Evolutionary conservation across 805 yeast genomes (phyloP).

Genomic region (Huiozyma sinensis): DNA sequence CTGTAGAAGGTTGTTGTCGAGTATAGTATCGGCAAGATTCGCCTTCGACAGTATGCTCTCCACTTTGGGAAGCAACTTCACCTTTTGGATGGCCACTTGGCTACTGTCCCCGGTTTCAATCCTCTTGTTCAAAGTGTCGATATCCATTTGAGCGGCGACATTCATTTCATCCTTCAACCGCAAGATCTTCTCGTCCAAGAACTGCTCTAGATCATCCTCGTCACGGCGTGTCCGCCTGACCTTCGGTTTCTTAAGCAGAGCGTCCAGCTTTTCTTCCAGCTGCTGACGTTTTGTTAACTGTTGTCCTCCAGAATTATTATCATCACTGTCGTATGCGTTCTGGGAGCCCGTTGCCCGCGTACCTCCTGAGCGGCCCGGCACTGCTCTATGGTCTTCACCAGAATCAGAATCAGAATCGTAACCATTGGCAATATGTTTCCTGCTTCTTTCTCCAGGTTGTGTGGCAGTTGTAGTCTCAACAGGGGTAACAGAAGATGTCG

Average conservation of each 20-base stretch:
- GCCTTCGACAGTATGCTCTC: conserved; percentile 66
- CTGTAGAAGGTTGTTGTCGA: conserved; percentile 87
- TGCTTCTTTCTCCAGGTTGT: too few relatives aligned
- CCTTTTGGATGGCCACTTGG: conserved; percentile 46
- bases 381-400: too few relatives aligned
- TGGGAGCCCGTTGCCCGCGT: too few relatives aligned
- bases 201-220: conserved; percentile 88
- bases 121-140: conserved; percentile 38
- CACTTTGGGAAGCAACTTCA: conserved; percentile 72
- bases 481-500: too few relatives aligned
- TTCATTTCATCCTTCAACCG: conserved; percentile 82
- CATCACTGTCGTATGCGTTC: too few relatives aligned
- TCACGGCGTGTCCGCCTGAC: conserved; percentile 58
- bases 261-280: conserved; percentile 72
- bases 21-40: conserved; percentile 78
- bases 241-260: conserved; percentile 56
- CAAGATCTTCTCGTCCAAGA: conserved; percentile 86
- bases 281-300: conserved; percentile 38
- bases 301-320: too few relatives aligned
- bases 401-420: too few relatives aligned
- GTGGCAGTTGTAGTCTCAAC: too few relatives aligned
- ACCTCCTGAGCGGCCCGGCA: too few relatives aligned
- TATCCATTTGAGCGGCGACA: conserved; percentile 69
- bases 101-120: conserved; percentile 29
- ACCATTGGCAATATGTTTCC: too few relatives aligned